phyloP scores from a whole-genome alignment of 2,329 filamentous ascomycete species.

The Rhynchosporium secalis region DNA sequence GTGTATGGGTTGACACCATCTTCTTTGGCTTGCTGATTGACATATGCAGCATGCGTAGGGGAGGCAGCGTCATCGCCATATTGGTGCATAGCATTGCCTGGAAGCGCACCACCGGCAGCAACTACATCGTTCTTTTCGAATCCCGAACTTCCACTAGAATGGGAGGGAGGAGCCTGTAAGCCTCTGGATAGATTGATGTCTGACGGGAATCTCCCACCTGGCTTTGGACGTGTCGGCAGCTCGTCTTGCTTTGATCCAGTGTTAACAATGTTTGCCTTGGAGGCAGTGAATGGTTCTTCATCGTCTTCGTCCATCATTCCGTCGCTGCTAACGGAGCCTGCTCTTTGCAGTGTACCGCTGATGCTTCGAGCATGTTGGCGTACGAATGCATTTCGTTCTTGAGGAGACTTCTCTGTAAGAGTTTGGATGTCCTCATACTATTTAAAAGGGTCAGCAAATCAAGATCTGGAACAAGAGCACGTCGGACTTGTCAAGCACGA shows the following conservation, averaged over 20 bases:
- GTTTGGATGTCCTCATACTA: conserved; percentile 85
- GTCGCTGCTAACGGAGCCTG: conserved; percentile 69
- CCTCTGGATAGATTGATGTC: conserved; percentile 69
- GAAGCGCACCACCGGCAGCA: conserved; percentile 47
- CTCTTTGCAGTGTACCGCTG: conserved; percentile 63
- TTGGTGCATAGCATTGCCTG: conserved; percentile 31
- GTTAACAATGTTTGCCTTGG: conserved; percentile 54
- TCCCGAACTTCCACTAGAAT: conserved; percentile 78
- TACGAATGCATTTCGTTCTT: conserved; percentile 86
- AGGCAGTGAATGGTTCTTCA: conserved; percentile 61
- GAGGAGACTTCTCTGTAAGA: conserved; percentile 83
- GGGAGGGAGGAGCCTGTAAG: conserved; percentile 76
- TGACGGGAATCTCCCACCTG: conserved; percentile 96
- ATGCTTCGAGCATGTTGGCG: conserved; percentile 76
- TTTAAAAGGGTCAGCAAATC: neutral
- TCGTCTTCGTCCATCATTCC: conserved; percentile 75
- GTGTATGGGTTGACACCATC: conserved; percentile 61
- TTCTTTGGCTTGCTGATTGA: conserved; percentile 51
- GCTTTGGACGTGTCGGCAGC: conserved; percentile 69
- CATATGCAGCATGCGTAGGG: conserved; percentile 51
- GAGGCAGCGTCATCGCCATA: conserved; percentile 43
- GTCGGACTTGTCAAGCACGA: neutral
- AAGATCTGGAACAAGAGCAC: neutral
- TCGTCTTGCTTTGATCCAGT: conserved; percentile 52
- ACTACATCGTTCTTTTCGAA: conserved; percentile 59